Evolutionary conservation across 805 yeast species (phyloP).

Genomic region (Saccharomycopsis capsularis): DNA sequence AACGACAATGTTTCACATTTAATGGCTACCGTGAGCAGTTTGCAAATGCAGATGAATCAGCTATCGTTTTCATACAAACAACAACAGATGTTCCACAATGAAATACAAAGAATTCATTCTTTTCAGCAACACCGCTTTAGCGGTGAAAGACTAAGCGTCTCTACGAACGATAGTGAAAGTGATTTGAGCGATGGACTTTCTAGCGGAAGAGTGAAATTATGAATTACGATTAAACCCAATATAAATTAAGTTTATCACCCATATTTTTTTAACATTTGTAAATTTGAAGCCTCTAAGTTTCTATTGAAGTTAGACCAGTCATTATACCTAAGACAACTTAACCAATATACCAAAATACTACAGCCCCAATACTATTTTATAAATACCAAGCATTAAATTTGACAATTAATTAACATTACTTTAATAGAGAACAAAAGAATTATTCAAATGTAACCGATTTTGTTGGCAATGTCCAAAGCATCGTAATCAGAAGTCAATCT

Average conservation of each 20-base stretch:
- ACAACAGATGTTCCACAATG: slow-evolving; percentile 2
- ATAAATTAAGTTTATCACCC: no score
- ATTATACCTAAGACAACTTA: no score
- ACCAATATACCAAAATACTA: no score
- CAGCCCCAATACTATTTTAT: no score
- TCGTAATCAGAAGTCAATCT: slow-evolving; percentile 98
- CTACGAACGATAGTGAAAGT: slow-evolving; percentile 6
- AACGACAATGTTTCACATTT: background rate
- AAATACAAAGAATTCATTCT: slow-evolving; percentile 3
- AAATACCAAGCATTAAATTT: background rate
- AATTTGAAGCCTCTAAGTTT: no score
- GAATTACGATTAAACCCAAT: background rate
- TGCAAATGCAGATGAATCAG: slow-evolving; percentile 14
- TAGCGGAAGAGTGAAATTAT: slow-evolving; percentile 1
- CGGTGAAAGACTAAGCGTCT: background rate
- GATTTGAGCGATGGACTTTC: slow-evolving; percentile 1
- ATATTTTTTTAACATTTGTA: no score
- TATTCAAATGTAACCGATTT: slow-evolving; percentile 94
- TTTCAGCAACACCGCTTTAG: slow-evolving; percentile 1
- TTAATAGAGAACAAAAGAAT: background rate
- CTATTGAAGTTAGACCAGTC: no score
- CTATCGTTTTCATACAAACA: slow-evolving; percentile 7
- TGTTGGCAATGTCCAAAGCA: slow-evolving; percentile 99
- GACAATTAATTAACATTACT: background rate
- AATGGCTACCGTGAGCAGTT: background rate